Percentiles rank a stretch among this genome's conserved stretches.
These are phyloP conservation scores for Nemania bipapillata DNA, from an alignment of 2,329 filamentous ascomycete species.

Conservation along the genomic window DNA sequence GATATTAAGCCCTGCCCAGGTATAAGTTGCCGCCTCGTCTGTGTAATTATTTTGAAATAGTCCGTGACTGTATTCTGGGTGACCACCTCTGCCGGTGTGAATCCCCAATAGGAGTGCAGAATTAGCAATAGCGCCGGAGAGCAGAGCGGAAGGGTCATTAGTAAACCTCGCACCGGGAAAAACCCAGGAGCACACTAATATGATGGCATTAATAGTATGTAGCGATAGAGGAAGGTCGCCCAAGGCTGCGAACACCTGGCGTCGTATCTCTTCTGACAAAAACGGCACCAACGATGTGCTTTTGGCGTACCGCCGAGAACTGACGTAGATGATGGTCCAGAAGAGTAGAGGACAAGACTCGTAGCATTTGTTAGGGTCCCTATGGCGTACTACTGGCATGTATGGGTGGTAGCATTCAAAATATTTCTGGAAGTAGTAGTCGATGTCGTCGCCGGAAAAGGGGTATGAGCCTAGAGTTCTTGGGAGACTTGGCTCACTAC, in stretches of 20 bases:
- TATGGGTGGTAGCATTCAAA: constrained; percentile 65
- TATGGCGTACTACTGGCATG: constrained; percentile 62
- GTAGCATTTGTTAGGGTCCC: constrained; percentile 64
- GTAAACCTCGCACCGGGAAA: constrained; percentile 63
- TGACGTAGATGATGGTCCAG: constrained; percentile 65
- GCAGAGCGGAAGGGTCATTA: constrained; percentile 61
- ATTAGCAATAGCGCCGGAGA: constrained; percentile 60
- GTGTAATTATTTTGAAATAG: constrained; percentile 58
- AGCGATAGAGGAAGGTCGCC: constrained; percentile 58
- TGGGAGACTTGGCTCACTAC: constrained; percentile 50
- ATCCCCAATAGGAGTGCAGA: constrained; percentile 62
- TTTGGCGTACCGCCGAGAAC: constrained; percentile 62
- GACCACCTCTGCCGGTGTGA: constrained; percentile 63
- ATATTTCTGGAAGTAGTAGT: constrained; percentile 67
- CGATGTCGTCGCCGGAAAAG: constrained; percentile 64
- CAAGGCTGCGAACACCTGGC: constrained; percentile 59
- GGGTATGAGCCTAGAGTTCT: constrained; percentile 60
- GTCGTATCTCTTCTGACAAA: constrained; percentile 59
- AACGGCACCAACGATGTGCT: constrained; percentile 57
- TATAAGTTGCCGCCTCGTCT: constrained; percentile 64
- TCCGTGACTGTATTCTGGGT: constrained; percentile 61
- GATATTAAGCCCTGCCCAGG: constrained; percentile 66
- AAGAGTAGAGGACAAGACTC: constrained; percentile 62
- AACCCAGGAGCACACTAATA: constrained; percentile 64
- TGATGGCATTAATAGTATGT: constrained; percentile 63